These are phyloP conservation scores for Diaporthe eres DNA, from an alignment of 2,329 filamentous ascomycete species.

Conservation along the genomic window DNA sequence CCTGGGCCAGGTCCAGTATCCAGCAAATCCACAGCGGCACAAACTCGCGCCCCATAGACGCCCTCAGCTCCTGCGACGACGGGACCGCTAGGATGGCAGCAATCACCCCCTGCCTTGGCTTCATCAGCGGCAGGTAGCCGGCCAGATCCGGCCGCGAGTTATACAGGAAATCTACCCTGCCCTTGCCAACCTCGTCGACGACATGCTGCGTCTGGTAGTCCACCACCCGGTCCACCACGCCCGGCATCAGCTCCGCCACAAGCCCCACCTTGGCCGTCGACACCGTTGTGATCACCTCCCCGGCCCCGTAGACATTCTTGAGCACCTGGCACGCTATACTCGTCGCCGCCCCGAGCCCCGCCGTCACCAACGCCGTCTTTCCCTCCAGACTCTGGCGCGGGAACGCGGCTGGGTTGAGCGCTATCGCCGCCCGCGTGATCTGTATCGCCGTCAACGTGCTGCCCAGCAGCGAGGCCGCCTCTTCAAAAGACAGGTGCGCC, in stretches of 20 bases:
- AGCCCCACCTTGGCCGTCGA: constrained; percentile 64
- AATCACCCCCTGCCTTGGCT: constrained; percentile 54
- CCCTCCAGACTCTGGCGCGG: constrained; percentile 56
- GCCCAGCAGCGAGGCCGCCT: constrained; percentile 51
- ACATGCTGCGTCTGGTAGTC: constrained; percentile 60
- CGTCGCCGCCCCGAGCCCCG: constrained; percentile 64
- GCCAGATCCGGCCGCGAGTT: constrained; percentile 61
- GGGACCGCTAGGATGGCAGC: constrained; percentile 59
- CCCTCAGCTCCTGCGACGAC: constrained; percentile 47
- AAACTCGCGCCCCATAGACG: constrained; percentile 50
- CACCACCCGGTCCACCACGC: constrained; percentile 34
- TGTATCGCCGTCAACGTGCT: constrained; percentile 61
- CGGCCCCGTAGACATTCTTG: constrained; percentile 63
- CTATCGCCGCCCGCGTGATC: constrained; percentile 56
- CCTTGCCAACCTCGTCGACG: constrained; percentile 53
- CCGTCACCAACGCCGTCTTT: constrained; percentile 67
- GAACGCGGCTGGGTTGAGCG: constrained; percentile 44
- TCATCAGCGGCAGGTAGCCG: constrained; percentile 56
- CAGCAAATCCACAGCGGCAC: constrained; percentile 55
- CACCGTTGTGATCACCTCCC: constrained; percentile 64
- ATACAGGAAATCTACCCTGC: constrained; percentile 64
- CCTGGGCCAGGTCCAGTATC: constrained; percentile 50
- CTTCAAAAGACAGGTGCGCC: constrained; percentile 46
- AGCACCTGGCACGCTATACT: constrained; percentile 63
- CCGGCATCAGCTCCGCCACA: constrained; percentile 40